Evolutionary conservation across 2,329 filamentous ascomycete species (phyloP).

Genomic region (Dactylellina leptospora): DNA sequence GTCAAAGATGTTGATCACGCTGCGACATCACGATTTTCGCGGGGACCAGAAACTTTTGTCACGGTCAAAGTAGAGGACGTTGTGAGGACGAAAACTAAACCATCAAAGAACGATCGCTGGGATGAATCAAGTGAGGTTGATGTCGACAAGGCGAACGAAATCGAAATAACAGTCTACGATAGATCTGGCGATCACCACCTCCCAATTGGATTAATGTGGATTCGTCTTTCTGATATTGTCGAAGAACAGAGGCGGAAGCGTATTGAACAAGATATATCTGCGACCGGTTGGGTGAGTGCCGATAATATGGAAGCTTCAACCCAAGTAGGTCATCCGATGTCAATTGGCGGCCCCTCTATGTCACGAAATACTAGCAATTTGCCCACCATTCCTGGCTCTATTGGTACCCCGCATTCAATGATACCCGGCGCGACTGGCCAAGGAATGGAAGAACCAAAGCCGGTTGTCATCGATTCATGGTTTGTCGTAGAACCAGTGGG

Average conservation of each 20-base stretch:
- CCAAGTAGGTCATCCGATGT: constrained; percentile 12
- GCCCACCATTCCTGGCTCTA: constrained; percentile 63
- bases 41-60: constrained; percentile 93
- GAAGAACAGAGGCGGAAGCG: constrained; percentile 97
- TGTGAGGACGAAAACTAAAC: constrained; percentile 85
- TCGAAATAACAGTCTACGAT: constrained; percentile 97
- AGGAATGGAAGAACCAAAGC: constrained; percentile 38
- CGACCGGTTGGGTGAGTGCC: constrained; percentile 94
- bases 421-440: constrained; percentile 61
- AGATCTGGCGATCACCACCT: constrained; percentile 89
- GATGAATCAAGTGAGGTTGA: constrained; percentile 90
- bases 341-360: constrained; percentile 62
- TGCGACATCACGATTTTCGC: constrained; percentile 78
- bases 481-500: constrained; percentile 96
- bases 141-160: constrained; percentile 98
- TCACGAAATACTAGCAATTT: constrained; percentile 67
- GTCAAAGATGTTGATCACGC: constrained; percentile 96
- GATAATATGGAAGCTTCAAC: constrained; percentile 77
- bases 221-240: constrained; percentile 94
- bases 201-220: constrained; percentile 94
- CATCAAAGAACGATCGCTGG: constrained; percentile 88
- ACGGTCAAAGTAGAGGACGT: constrained; percentile 96
- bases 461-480: constrained; percentile 77
- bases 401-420: constrained; percentile 57
- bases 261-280: constrained; percentile 94